Evolutionary conservation across 2,329 filamentous ascomycete genomes (phyloP).

Genomic region (Monosporascus sp.): DNA sequence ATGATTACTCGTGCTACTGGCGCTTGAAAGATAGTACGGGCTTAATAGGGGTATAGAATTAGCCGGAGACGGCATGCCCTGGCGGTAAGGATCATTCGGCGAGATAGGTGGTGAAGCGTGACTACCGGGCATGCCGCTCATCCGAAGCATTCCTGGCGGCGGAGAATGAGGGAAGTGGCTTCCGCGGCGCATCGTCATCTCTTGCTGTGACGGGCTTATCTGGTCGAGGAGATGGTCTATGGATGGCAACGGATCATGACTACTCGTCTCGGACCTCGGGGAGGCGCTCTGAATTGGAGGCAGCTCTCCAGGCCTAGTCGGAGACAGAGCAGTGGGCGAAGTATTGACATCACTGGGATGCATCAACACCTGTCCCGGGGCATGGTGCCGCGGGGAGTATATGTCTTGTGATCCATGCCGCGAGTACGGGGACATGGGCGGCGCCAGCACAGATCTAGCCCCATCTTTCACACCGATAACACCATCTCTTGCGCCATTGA

Average conservation of each 20-base stretch:
- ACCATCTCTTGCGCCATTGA: constrained; percentile 11
- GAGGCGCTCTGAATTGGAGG: constrained; percentile 32
- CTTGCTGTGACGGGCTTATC: constrained; percentile 27
- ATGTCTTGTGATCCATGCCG: constrained; percentile 19
- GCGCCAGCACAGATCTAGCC: constrained; percentile 20
- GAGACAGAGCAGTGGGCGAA: constrained; percentile 26
- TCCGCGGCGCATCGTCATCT: constrained; percentile 20
- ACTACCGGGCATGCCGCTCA: constrained; percentile 27
- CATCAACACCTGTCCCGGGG: constrained; percentile 22
- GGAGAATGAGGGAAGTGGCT: constrained; percentile 29
- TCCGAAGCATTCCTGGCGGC: constrained; percentile 22
- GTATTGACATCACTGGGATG: constrained; percentile 28
- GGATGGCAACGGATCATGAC: constrained; percentile 32
- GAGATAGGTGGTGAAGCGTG: constrained; percentile 45
- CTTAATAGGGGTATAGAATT: constrained; percentile 34
- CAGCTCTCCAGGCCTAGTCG: constrained; percentile 22
- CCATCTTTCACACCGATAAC: constrained; percentile 12
- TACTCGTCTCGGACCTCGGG: constrained; percentile 31
- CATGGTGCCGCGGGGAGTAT: constrained; percentile 18
- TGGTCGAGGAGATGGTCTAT: constrained; percentile 29
- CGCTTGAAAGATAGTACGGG: constrained; percentile 30
- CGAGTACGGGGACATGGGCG: constrained; percentile 23
- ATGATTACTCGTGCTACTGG: constrained; percentile 22
- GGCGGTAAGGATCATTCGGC: constrained; percentile 40
- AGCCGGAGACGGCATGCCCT: constrained; percentile 42